Percentiles rank a stretch among this genome's conserved stretches.
phyloP scores from a whole-genome alignment of 164 flowering plant species.

The Piper longum region DNA sequence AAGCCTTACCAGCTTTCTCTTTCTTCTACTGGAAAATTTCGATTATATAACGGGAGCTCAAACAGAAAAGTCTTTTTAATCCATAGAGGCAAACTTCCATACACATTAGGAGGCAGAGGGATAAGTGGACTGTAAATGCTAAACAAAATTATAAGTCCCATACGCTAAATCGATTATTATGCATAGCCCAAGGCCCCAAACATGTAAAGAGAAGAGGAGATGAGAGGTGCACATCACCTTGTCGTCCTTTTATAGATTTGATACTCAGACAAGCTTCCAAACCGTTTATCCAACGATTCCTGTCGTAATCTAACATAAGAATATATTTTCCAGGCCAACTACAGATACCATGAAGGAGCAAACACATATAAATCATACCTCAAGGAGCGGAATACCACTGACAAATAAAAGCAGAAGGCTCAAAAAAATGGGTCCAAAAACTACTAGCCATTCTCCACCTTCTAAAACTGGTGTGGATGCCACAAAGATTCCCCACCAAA shows the following conservation, averaged over 20 bases:
- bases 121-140: slow-evolving; percentile 62
- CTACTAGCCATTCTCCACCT: slow-evolving; percentile 83
- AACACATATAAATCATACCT: slow-evolving; percentile 34
- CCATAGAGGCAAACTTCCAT: slow-evolving; percentile 68
- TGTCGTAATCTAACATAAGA: slow-evolving; percentile 18
- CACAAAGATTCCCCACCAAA: slow-evolving; percentile 97
- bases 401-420: slow-evolving; percentile 80
- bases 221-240: slow-evolving; percentile 30
- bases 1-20: slow-evolving; percentile 19
- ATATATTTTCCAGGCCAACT: background rate
- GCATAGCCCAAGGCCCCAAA: too few species aligned
- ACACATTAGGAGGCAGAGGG: slow-evolving; percentile 61
- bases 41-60: slow-evolving; percentile 78
- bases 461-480: slow-evolving; percentile 64
- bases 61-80: slow-evolving; percentile 55
- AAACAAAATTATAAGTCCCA: background rate
- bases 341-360: background rate
- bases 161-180: too few species aligned
- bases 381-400: slow-evolving; percentile 93
- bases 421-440: slow-evolving; percentile 67
- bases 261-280: slow-evolving; percentile 45
- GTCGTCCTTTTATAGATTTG: slow-evolving; percentile 55
- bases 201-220: background rate
- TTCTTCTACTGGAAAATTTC: slow-evolving; percentile 44
- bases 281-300: slow-evolving; percentile 88